A percentile compares a stretch with the other conserved stretches of the same genome.
phyloP scores from a whole-genome alignment of 2,329 filamentous ascomycete genomes.

The Colletotrichum chlorophyti region DNA sequence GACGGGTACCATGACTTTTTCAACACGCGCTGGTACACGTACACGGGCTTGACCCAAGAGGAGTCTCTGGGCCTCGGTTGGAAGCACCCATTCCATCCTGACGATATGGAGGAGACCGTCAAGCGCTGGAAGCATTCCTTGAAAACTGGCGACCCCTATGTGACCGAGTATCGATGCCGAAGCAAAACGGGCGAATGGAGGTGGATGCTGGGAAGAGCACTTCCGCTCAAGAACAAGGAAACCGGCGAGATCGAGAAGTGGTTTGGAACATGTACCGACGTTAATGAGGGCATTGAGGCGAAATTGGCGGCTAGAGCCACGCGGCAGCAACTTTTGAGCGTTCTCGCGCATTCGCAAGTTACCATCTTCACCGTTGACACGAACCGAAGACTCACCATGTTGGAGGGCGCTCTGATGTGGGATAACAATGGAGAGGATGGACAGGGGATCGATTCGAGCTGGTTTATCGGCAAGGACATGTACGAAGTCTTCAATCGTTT shows the following conservation, averaged over 20 bases:
- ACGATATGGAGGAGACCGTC: conserved; percentile 66
- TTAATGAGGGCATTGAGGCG: conserved; percentile 75
- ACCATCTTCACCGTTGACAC: conserved; percentile 77
- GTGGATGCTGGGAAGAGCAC: conserved; percentile 79
- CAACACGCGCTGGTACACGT: conserved; percentile 80
- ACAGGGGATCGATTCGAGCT: conserved; percentile 48
- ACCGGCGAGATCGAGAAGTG: conserved; percentile 76
- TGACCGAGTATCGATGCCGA: conserved; percentile 73
- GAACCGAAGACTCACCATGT: conserved; percentile 66
- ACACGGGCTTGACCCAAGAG: conserved; percentile 71
- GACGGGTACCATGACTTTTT: conserved; percentile 76
- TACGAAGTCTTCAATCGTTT: conserved; percentile 67
- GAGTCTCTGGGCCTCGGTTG: conserved; percentile 69
- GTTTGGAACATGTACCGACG: conserved; percentile 84
- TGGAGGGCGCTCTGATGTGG: conserved; percentile 73
- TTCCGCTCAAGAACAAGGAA: conserved; percentile 70
- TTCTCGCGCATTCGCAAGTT: conserved; percentile 77
- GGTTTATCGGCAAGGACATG: conserved; percentile 66
- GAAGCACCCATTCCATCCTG: conserved; percentile 71
- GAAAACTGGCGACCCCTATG: conserved; percentile 71
- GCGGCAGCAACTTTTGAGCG: conserved; percentile 73
- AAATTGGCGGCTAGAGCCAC: conserved; percentile 70
- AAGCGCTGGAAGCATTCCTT: conserved; percentile 68
- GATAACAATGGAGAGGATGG: conserved; percentile 41
- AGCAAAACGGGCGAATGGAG: conserved; percentile 74